These are phyloP conservation scores for Diospyros lotus DNA, from an alignment of 148 eudicot genomes.

Conservation along the genomic window DNA sequence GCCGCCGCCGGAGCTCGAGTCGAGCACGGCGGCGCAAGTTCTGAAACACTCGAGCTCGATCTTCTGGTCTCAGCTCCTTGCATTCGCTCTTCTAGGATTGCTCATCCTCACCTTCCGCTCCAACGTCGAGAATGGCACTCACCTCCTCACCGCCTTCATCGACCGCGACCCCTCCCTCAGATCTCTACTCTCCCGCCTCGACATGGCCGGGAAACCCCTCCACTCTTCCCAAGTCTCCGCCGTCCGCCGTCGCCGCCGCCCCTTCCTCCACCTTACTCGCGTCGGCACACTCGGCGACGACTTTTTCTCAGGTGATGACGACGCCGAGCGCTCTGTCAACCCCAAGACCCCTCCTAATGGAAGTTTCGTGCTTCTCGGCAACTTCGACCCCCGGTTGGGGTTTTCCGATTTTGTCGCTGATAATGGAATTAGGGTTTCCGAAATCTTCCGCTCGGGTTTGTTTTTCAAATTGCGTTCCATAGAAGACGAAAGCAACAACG, in stretches of 20 bases:
- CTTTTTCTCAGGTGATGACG: conserved; percentile 79
- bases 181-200: conserved; percentile 66
- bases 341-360: conserved; percentile 27
- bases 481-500: background rate
- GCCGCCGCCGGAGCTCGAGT: conserved; percentile 26
- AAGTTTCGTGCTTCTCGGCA: conserved; percentile 24
- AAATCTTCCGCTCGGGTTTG: conserved; percentile 30
- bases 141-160: conserved; percentile 56
- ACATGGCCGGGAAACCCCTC: conserved; percentile 21
- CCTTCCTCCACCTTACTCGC: conserved; percentile 84
- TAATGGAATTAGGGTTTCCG: conserved; percentile 32
- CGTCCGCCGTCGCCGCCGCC: conserved; percentile 50
- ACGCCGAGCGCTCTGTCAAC: conserved; percentile 35
- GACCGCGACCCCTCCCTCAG: conserved; percentile 64
- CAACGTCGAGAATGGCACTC: conserved; percentile 61
- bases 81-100: conserved; percentile 48
- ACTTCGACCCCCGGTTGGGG: conserved; percentile 35
- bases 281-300: conserved; percentile 91
- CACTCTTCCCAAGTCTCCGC: conserved; percentile 11
- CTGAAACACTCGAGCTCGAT: conserved; percentile 32
- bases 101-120: conserved; percentile 77
- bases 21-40: conserved; percentile 40
- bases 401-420: conserved; percentile 33
- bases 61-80: conserved; percentile 44
- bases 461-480: conserved; percentile 18